Conservation (phyloP, 805 yeast genomes). For the Millerago galiae region DNA sequence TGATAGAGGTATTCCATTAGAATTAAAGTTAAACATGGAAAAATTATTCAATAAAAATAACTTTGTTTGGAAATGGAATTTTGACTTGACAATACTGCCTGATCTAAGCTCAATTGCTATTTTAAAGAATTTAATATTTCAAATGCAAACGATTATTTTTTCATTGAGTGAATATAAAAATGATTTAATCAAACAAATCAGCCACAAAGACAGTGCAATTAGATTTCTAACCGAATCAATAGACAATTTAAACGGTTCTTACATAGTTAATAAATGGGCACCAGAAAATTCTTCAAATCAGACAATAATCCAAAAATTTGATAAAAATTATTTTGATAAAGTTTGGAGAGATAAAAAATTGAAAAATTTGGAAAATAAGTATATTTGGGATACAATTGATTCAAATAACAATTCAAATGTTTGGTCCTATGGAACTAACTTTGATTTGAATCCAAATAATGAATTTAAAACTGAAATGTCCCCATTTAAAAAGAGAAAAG, state of each 20-base stretch:
- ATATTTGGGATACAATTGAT: conserved; percentile 19
- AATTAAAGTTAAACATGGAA: conserved; percentile 11
- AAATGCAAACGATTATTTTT: conserved; percentile 16
- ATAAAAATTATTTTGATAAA: conserved; percentile 9
- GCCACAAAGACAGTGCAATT: conserved; percentile 27
- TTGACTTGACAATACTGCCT: conserved; percentile 16
- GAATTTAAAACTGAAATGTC: conserved; percentile 2
- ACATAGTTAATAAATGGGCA: conserved; percentile 26
- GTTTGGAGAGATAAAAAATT: conserved; percentile 15
- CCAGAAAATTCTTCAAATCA: conserved; percentile 26
- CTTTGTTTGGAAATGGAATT: conserved; percentile 17
- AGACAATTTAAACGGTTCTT: conserved; percentile 19
- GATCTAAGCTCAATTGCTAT: conserved; percentile 19
- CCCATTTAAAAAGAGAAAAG: conserved; percentile 9
- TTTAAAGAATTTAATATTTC: conserved; percentile 16
- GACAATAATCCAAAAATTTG: conserved; percentile 16
- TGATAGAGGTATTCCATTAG: conserved; percentile 16
- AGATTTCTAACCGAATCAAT: conserved; percentile 25
- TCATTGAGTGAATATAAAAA: conserved; percentile 17
- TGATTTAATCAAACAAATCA: conserved; percentile 16
- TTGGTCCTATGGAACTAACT: conserved; percentile 14
- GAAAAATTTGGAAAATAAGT: conserved; percentile 8
- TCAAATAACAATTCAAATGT: conserved; percentile 6
- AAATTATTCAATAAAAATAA: conserved; percentile 4
- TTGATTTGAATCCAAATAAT: conserved; percentile 2